These are phyloP conservation scores for Lactarius pseudohatsudake DNA, from an alignment of 768 basidiomycete species.

Conservation along the genomic window DNA sequence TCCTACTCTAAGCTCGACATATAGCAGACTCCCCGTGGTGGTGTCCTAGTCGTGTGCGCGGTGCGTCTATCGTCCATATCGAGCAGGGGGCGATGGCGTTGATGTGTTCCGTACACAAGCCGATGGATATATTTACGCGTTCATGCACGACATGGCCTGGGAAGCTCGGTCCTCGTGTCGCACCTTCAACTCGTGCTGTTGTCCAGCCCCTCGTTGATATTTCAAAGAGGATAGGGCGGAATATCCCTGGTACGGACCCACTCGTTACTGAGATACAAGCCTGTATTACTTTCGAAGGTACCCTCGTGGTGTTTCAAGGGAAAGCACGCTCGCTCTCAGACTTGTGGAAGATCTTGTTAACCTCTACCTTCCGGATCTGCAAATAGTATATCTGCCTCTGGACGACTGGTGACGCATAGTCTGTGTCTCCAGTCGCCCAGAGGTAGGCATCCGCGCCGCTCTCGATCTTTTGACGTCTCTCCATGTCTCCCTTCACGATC, in stretches of 20 bases:
- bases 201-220: not conserved
- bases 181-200: not conserved
- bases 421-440: too few species aligned
- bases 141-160: too few species aligned
- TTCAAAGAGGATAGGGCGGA: not conserved
- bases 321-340: not conserved
- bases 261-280: not conserved
- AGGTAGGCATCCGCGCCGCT: not conserved
- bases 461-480: not conserved
- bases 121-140: not conserved
- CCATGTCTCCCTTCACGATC: not conserved
- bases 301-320: too few species aligned
- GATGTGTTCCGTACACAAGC: not conserved
- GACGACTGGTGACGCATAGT: too few species aligned
- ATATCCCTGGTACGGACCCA: not conserved
- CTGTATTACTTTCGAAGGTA: not conserved
- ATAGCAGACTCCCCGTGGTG: not conserved
- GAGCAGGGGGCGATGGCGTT: not conserved
- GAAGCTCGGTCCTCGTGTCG: not conserved
- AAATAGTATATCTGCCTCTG: not conserved
- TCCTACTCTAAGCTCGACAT: not conserved
- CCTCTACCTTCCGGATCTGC: not conserved
- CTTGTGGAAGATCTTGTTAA: not conserved
- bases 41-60: not conserved
- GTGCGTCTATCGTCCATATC: not conserved